These are phyloP conservation scores for Craspedostauros australis DNA, from an alignment of 108 stramenopile genomes.

Conservation along the genomic window DNA sequence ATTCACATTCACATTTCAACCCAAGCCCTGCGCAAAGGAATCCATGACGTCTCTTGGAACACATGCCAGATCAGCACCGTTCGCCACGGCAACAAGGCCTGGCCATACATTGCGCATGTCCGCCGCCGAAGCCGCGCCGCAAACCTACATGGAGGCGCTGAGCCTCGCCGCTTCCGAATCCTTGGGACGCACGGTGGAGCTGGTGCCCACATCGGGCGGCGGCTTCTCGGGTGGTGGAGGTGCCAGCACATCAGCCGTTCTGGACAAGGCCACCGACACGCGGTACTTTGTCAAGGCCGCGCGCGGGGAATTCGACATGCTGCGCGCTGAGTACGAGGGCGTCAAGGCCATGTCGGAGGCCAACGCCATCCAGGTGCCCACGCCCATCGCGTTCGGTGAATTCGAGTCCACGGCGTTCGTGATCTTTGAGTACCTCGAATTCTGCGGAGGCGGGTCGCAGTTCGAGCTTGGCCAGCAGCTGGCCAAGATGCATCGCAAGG, in stretches of 20 bases:
- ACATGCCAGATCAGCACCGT: too few relatives aligned
- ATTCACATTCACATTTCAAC: too few relatives aligned
- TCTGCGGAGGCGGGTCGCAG: constrained; percentile 53
- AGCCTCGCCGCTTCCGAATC: constrained; percentile 41
- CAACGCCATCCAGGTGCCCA: constrained; percentile 58
- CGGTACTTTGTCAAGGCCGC: constrained; percentile 71
- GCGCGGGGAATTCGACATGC: constrained; percentile 41
- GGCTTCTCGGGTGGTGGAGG: constrained; percentile 55
- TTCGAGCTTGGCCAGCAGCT: constrained; percentile 58
- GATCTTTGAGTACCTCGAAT: constrained; percentile 73
- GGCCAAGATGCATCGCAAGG: constrained; percentile 53
- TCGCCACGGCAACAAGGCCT: too few relatives aligned
- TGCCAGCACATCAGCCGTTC: constrained; percentile 32
- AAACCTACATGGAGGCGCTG: constrained; percentile 31
- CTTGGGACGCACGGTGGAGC: constrained; percentile 19
- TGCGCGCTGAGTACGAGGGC: constrained; percentile 70
- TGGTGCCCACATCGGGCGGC: constrained; percentile 32
- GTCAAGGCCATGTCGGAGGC: constrained; percentile 68
- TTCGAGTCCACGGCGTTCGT: constrained; percentile 39
- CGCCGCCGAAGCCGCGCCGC: too few relatives aligned
- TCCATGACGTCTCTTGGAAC: too few relatives aligned
- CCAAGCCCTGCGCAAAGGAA: too few relatives aligned
- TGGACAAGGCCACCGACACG: constrained; percentile 25
- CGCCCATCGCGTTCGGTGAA: constrained; percentile 55
- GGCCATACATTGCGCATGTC: too few relatives aligned